Base-by-base conservation (phyloP, 2,329 filamentous ascomycete genomes). In the Talaromyces sp. region DNA sequence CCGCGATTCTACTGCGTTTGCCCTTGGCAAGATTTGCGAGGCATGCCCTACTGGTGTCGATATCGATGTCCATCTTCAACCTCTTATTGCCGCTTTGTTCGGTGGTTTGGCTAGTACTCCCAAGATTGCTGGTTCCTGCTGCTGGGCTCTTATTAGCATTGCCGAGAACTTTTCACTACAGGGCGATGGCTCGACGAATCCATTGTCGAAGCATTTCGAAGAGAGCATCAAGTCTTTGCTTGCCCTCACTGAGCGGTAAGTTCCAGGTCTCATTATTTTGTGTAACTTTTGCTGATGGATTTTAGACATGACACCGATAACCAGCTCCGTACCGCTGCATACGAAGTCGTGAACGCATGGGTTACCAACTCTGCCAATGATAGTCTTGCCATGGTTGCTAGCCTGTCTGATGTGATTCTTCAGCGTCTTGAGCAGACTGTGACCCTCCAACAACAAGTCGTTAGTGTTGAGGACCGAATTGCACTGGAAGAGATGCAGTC, bases 131-230 rank as follows among this genome's bases (percentile, higher is more conserved):
- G 89, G 92, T 63, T 99, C 95, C 35, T 98, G 95, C 87, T 99
- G 95, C 83, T 97, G 96, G 95, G 93, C 95, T 37, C 82, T 99
- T 70, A 98, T 99, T 92, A 99, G 98, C 81, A 83, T 99, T 75
- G 94, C 95, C 11, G 95, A 99, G 76, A 90, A 93, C 67, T 99
- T 98, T 76, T 91, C 93, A 35, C 92, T 93, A 65, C 93, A 97
- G 63, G 85, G 89, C 64, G 92, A 91, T 59, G 90, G 89, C 67
- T 83, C 89, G 72, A 84, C 84, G 58, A 99, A 98, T 81, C 86
- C 92, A 50, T 84, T 99, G 59, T 96, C 93, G 2, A 88, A 89
- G 68, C 92, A 97, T 81, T 99, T 99, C 83, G 90, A 97, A 80
- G 87, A 93, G 73, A 97, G 93, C 75, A 90, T 98, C 66, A 88